Base-by-base conservation (phyloP, 1,139 yeast species). In the Suhomyces coccinellae region DNA sequence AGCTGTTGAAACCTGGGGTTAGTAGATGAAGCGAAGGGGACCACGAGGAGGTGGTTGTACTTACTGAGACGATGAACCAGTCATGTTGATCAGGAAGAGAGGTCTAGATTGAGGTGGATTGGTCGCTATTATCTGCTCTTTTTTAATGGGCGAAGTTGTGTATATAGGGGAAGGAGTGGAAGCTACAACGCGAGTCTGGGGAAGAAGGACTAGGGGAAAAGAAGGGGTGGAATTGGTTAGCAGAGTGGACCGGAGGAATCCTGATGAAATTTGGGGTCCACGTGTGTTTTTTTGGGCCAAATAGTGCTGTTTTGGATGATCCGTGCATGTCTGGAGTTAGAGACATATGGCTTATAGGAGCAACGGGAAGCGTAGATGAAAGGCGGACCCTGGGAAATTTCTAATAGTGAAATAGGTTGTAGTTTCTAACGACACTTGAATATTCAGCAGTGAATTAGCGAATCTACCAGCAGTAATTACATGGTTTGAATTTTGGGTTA, bases 1-100 rank as follows among this genome's bases (percentile, higher is more conserved):
- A 93, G 82, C 60, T 75, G 79, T 53, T 73, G 79, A 56, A 74
- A 74, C 57, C 75, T 70, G 51, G 6, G 3, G 52, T 44, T 46
- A 45, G 54, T 51, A 36, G 7, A 8, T 2, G 29, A 11, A 26
- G 2, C n/a, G 6, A 26, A 12, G 2, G 30, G 9, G 13, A 15
- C 8, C 1, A 1, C 4, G 8, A 9, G 9, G 36, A 4, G 20
- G 15, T 1, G 6, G 29, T 4, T 10, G 8, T 43, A 62, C 66
- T 39, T 62, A 62, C 66, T 62, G 67, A 41, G 67, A 62, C 37
- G 65, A 61, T 30, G 66, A 60, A 16, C 66, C 62, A 40, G 65
- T 59, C 66, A 63, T 63, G 43, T 27, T 45, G 24, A 30, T 37
- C 38, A 34, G 36, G 27, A 33, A 33, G 36, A 33, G 20, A 14